Evolutionary conservation across 768 basidiomycete genomes (phyloP), one percentile per base, ranked within the genome.

Genomic region (Stropharia rugosoannulata): DNA sequence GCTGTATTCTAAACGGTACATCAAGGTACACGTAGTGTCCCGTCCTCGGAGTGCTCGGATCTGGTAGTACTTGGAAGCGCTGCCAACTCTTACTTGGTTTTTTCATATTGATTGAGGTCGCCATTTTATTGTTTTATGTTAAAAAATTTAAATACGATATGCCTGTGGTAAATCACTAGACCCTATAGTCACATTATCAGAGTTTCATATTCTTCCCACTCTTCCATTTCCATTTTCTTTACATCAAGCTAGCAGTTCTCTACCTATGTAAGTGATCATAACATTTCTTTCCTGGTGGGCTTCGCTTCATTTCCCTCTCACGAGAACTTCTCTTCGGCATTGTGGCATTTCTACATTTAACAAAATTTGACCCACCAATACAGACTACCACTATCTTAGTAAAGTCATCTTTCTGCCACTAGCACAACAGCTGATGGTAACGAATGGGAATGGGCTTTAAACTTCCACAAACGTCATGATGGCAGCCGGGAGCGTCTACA

Each of bases 291-390:
- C 9, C 7, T 27, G 29, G 22, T 12, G n/a, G 40, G 10, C 5
- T 27, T 27, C 25, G 45, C n/a, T 6, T 27, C 25, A 8, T 11
- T 29, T n/a, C 18, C 35, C 19, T 52, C 49, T 56, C 54, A 43
- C 37, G 58, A 57, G 29, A 37, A 57, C 29, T 51, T 57, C 58
- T 62, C 58, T 57, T 62, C 61, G 61, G 54, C 61, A 62, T 46
- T 54, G 29, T 59, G 56, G 32, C 61, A 62, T 55, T 46, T 29
- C 49, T 57, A 57, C 58, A 57, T 62, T 55, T 41, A 53, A 51
- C 53, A 56, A 57, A 19, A 42, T 32, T 4, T 10, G 29, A 32
- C 29, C 29, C 29, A 32, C 29, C 29, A 22, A 22, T 32, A 32
- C 29, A 32, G 5, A 32, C 9, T 10, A 6, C 29, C 9, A 7